Percentiles rank a stretch among this genome's conserved stretches.
Conservation (phyloP, 805 yeast genomes). For the Starmerella sp. region DNA sequence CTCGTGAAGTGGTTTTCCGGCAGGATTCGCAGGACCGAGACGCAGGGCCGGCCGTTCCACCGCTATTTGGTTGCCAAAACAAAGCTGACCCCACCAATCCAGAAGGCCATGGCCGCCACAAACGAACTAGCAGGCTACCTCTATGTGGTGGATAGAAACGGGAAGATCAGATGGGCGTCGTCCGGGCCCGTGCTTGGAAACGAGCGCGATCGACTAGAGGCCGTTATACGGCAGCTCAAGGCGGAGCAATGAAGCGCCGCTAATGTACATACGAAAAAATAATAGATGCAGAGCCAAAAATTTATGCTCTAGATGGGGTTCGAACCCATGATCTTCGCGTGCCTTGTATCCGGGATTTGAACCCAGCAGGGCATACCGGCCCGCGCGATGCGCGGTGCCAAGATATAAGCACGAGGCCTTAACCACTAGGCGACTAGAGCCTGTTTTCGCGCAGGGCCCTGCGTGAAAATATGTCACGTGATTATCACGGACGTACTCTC, state of each 20-base stretch:
- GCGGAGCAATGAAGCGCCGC: not conserved
- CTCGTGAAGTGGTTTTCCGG: conserved; percentile 45
- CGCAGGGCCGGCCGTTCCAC: conserved; percentile 37
- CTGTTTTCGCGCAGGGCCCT: not conserved
- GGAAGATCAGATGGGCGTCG: conserved; percentile 81
- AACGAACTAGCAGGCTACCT: conserved; percentile 77
- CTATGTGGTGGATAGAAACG: conserved; percentile 61
- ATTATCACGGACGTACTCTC: not conserved
- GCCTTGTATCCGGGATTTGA: conserved; percentile 33
- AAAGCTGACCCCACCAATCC: conserved; percentile 44
- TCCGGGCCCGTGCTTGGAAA: conserved; percentile 67
- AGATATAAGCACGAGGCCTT: conserved; percentile 57
- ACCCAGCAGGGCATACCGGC: conserved; percentile 35
- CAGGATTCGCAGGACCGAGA: conserved; percentile 36
- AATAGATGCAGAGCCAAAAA: conserved; percentile 16
- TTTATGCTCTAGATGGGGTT: conserved; percentile 38
- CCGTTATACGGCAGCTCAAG: not conserved
- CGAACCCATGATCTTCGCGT: conserved; percentile 53
- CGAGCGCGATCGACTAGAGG: conserved; percentile 34
- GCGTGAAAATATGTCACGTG: not conserved
- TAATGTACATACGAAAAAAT: not conserved
- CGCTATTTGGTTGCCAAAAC: conserved; percentile 54
- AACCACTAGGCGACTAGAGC: conserved; percentile 32
- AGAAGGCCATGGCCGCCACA: conserved; percentile 51
- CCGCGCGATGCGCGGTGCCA: conserved; percentile 37